phyloP scores from a whole-genome alignment of 257 asterid genomes.

The Vinca minor region DNA sequence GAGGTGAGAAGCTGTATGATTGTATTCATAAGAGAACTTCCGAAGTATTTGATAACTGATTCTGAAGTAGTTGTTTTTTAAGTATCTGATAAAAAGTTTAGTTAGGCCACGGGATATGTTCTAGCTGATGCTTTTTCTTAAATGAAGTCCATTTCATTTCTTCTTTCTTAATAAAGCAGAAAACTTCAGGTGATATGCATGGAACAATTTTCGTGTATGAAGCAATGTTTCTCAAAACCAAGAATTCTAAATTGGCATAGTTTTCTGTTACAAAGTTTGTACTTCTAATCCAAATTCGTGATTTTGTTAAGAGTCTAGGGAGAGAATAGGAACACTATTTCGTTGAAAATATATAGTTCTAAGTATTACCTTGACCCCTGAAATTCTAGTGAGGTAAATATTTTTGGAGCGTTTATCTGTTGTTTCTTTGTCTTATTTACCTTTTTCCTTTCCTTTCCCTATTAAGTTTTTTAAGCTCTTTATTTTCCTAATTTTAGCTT shows the following conservation, averaged over 20 bases:
- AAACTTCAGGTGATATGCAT: neutral
- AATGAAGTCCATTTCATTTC: neutral
- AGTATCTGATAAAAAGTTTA: neutral
- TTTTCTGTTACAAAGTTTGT: neutral
- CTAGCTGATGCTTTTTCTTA: neutral
- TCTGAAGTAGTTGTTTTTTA: slow-evolving; percentile 3
- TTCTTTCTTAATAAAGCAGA: neutral
- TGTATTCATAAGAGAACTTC: neutral
- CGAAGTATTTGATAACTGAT: neutral
- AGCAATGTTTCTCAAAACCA: neutral
- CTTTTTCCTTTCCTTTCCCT: neutral
- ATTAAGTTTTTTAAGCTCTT: slow-evolving; percentile 2
- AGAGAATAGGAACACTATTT: neutral
- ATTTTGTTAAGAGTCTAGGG: neutral
- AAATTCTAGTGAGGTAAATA: neutral
- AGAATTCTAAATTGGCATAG: neutral
- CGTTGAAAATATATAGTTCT: neutral
- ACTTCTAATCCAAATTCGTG: neutral
- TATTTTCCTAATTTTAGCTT: slow-evolving; percentile 45
- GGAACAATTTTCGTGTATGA: neutral
- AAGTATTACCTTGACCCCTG: neutral
- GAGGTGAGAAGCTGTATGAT: slow-evolving; percentile 49
- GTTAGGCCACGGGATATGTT: neutral
- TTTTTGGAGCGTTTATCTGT: neutral
- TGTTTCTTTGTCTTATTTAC: neutral